Base-by-base conservation (phyloP, 768 basidiomycete genomes). In the Rhodosporidiobolus sp. region DNA sequence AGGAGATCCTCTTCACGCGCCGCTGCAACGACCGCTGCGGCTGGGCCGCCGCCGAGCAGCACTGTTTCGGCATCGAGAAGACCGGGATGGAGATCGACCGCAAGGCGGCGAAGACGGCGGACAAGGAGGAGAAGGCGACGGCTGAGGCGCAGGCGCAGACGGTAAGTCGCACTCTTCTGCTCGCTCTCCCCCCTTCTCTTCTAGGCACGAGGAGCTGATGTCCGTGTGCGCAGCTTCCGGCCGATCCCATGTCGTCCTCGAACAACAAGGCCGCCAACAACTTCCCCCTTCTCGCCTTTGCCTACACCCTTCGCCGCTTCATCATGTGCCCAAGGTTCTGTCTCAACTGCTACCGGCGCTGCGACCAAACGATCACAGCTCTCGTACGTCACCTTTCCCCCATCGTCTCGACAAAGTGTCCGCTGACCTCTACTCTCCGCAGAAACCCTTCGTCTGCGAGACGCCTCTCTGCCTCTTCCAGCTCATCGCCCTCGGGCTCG, bases 371-470 rank as follows among this genome's bases (percentile, higher is more conserved):
- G 74, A 85, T 84, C 52, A 50, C 56, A 5, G 56, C 65, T 5
- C 65, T 66, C 50, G 63, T 64, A 2, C 38, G 63, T 45, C 50
- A 9, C 16, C n/a, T 59, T 28, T 9, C 20, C 9, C 26, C 26
- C 26, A 3, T 59, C 28, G 43, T 22, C n/a, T n/a, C n/a, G n/a
- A n/a, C n/a, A n/a, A n/a, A n/a, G 8, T 20, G 16, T 24, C 7
- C 8, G 22, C 50, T 52, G 61, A 52, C 49, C 48, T 52, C 26
- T 52, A 16, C 58, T 71, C 82, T 85, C 38, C 87, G 1, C 84
- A 90, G 70, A 88, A 89, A 78, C 89, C 89, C 1, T 90, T 89
- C 77, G 88, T 90, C 34, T 90, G 89, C 78, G 84, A 85, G 65
- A 84, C 83, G 9, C 85, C 85, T 64, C 83, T 90, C 9, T 90